Base-by-base conservation (phyloP, 176 grass and related monocot species). In the Cymbopogon citratus region DNA sequence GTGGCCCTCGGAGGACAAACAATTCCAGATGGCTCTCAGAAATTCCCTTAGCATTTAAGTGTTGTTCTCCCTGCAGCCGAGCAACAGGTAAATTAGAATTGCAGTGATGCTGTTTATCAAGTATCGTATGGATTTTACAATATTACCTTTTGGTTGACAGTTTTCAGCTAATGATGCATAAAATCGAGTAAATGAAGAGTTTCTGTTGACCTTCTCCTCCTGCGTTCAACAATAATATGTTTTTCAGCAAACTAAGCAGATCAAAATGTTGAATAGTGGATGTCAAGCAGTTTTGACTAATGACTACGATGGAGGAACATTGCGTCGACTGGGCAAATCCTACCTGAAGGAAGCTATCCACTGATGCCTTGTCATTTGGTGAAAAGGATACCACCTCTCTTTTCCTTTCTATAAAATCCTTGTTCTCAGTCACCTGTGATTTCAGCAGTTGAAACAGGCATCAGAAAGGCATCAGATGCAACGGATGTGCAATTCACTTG, bases 301-400 rank as follows among this genome's bases (percentile, higher is more conserved):
- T 25, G 34, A 51, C 46, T 77, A 75, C 15, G 33, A 65, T 52
- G 52, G 13, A 69, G 31, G 66, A 87, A 38, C 31, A 12, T 82
- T n/a, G 10, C 16, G 64, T 6, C 7, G 1, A 24, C 74, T 31
- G 74, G 61, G 15, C 18, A 34, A 63, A 80, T 79, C 38, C 23
- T 43, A 98, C 95, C 90, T 94, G 75, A 59, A 95, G 85, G 39
- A 99, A 93, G 75, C 76, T 90, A 62, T 99, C 82, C 10, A 93
- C 73, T 26, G 92, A 88, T 74, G 68, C 21, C 74, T 80, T 63
- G 39, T 99, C 96, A 77, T 93, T 93, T 40, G 92, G 92, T 73
- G 96, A 99, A 78, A 95, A 99, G 12, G 92, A 91, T 52, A 88
- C 91, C 51, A 78, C 85, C 6, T 91, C 88, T 59, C 96, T 84